Base-by-base conservation (phyloP, 2,329 filamentous ascomycete species). In the Colletotrichum eremochloae region DNA sequence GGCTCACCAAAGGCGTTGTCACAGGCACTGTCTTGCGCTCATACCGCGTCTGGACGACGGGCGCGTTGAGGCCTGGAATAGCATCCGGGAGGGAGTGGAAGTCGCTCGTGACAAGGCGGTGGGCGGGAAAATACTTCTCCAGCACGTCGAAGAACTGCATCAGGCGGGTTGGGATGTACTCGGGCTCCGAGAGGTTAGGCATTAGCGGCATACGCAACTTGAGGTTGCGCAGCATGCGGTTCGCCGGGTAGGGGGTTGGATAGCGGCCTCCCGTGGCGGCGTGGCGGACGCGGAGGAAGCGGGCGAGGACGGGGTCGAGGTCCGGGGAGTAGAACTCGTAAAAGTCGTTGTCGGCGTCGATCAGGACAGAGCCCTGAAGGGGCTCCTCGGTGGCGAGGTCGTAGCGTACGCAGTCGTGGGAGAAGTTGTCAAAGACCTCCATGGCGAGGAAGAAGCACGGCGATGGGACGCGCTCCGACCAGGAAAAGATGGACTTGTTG, bases 391-490 rank as follows among this genome's bases (percentile, higher is more conserved):
- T 97, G 72, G 87, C 83, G 14, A 92, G 87, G 82, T 98, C 93
- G 84, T 98, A 99, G 75, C 97, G 95, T 74, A 99, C 91, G 71
- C 92, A 89, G 84, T 99, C 96, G 84, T 99, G 97, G 46, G 94
- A 92, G 80, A 99, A 98, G 84, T 99, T 99, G 86, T 99, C 96
- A 79, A 98, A 97, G 75, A 99, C 96, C 83, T 99, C 96, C 83
- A 99, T 93, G 56, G 96, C 96, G 53, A 99, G 89, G 86, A 99
- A 98, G 87, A 97, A 99, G 85, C 96, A 98, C 0, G 96, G 96
- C 3, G 92, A 93, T 11, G 94, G 92, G n/a, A 98, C 94, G 76
- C 93, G 94, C 58, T 90, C 89, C 75, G 92, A 86, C 96, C 96
- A 99, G 81, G 97, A 94, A 79, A 99, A 98, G 79, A 99, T 93